Evolutionary conservation across 1,284 basidiomycete genomes (phyloP).

Genomic region (Microbotryum violaceum): DNA sequence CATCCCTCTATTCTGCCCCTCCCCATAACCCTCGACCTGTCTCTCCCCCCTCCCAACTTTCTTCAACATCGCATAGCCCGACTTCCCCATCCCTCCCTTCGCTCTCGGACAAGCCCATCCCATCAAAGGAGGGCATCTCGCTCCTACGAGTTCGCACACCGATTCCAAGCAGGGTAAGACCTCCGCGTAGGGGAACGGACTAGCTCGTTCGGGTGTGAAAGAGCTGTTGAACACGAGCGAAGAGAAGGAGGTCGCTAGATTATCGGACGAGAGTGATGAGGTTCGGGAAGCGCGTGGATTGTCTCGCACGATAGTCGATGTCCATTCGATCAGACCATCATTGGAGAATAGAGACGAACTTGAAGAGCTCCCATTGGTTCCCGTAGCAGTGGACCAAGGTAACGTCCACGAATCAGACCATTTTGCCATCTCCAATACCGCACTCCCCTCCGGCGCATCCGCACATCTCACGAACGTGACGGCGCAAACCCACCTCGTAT

Average conservation of each 20-base stretch:
- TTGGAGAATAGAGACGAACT: background rate
- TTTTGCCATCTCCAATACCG: constrained; percentile 42
- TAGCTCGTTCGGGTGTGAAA: constrained; percentile 5
- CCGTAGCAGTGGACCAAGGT: constrained; percentile 1
- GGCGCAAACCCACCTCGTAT: constrained; percentile 43
- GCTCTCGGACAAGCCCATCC: constrained; percentile 32
- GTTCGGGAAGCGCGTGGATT: constrained; percentile 26
- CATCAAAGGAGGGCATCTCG: constrained; percentile 36
- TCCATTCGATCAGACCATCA: background rate
- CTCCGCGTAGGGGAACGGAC: constrained; percentile 35
- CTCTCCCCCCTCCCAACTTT: background rate
- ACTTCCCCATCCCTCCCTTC: constrained; percentile 12
- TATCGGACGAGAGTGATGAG: constrained; percentile 18
- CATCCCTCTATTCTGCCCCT: too few relatives aligned
- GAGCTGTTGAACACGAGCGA: constrained; percentile 14
- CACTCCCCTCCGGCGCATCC: constrained; percentile 39
- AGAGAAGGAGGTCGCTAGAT: constrained; percentile 20
- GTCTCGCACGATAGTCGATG: constrained; percentile 14
- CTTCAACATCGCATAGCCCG: constrained; percentile 14
- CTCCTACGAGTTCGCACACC: constrained; percentile 32
- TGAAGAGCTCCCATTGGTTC: background rate
- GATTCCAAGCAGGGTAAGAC: constrained; percentile 34
- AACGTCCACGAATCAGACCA: constrained; percentile 44
- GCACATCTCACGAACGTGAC: constrained; percentile 43
- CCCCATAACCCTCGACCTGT: constrained; percentile 11